Base-by-base conservation (phyloP, 345 rosid genomes). In the Viola odorata region DNA sequence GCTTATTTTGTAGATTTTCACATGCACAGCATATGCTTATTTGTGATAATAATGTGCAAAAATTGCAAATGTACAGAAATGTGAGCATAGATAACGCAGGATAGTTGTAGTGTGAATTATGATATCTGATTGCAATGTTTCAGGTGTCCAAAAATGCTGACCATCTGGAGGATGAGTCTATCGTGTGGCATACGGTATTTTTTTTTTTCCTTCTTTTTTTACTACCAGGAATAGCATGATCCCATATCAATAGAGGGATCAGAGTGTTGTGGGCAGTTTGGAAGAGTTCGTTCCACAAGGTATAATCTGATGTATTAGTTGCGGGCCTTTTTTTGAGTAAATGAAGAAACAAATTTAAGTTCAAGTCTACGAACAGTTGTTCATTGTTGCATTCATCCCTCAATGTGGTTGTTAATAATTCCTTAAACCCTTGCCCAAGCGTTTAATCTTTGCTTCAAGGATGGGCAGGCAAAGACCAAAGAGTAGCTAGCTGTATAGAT, bases 61-160 rank as follows among this genome's bases (percentile, higher is more conserved):
- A 12, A 23, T 0, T 62, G 32, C 13, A 41, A 23, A 23, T 23
- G 32, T 23, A 23, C 32, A 23, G 32, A 23, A 23, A 23, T 23
- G 32, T 23, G 32, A 23, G 32, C 32, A 23, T 23, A 23, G 32
- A 23, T 23, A 23, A 23, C 32, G 32, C 32, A 23, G 32, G 32
- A 23, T 23, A 23, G 32, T 23, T 23, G 32, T 23, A 50, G 9
- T 39, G 5, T 13, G 51, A 60, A 23, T 14, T 11, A 39, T 7
- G 16, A 40, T 23, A 41, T 40, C 65, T 61, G 12, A 40, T 40
- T 4, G 32, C 15, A 3, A 11, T 8, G 3, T 11, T 62, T 12
- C 65, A 62, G 65, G 23, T 62, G 50, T 7, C 5, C 40, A 53
- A 51, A 49, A 62, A 62, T 39, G 45, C 53, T 51, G 40, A 41